These are phyloP conservation scores for Chrysoporthe puriensis DNA, from an alignment of 2,329 filamentous ascomycete genomes.

Conservation along the genomic window DNA sequence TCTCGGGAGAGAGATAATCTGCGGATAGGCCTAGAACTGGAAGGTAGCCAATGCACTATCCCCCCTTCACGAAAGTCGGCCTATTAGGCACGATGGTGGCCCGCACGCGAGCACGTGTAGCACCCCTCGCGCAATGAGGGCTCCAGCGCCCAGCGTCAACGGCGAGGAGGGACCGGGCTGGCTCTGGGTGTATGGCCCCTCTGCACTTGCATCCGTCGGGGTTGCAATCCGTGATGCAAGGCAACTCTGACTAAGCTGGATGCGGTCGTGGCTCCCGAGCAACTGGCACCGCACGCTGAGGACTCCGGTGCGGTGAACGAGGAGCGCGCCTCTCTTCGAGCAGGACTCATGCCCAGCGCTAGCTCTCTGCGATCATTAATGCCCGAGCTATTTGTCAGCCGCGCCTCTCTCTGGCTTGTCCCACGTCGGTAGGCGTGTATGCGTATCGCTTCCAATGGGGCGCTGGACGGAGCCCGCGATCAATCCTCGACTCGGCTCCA, in stretches of 20 bases:
- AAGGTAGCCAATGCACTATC: neutral
- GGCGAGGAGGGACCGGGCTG: neutral
- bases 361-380: neutral
- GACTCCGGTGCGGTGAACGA: neutral
- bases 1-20: neutral
- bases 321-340: neutral
- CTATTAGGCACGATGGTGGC: neutral
- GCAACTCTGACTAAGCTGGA: conserved; percentile 1
- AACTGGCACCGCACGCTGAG: neutral
- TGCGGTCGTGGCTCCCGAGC: neutral
- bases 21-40: neutral
- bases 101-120: neutral
- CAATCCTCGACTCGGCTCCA: neutral
- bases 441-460: neutral
- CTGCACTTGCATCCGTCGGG: neutral
- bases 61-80: neutral
- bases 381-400: neutral
- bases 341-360: neutral
- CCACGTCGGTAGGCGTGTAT: neutral
- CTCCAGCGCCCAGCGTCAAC: neutral
- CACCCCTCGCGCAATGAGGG: neutral
- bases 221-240: neutral
- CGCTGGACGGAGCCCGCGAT: neutral
- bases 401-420: neutral
- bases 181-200: neutral